Evolutionary conservation across 192 early-diverging fungal species (phyloP).

Genomic region (Backusella circina): DNA sequence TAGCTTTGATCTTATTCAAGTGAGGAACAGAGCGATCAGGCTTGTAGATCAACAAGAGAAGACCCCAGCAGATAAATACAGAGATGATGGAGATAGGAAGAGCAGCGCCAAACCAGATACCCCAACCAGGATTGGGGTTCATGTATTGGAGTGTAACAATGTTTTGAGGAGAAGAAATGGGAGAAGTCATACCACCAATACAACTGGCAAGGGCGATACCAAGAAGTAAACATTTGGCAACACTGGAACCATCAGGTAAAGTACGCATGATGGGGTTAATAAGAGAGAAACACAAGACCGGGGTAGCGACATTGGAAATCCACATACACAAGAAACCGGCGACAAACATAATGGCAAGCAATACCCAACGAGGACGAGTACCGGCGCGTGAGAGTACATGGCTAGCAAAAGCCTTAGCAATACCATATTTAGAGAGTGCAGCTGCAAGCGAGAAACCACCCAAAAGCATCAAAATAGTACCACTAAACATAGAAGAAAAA

Average conservation of each 20-base stretch:
- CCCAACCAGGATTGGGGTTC: conserved; percentile 66
- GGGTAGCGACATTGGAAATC: conserved; percentile 79
- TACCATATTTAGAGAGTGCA: conserved; percentile 71
- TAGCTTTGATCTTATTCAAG: conserved; percentile 41
- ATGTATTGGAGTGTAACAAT: conserved; percentile 73
- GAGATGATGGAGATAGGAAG: conserved; percentile 63
- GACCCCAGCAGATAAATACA: conserved; percentile 61
- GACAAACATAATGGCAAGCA: conserved; percentile 76
- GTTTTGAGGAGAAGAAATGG: conserved; percentile 80
- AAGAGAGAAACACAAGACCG: conserved; percentile 74
- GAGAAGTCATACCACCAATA: conserved; percentile 76
- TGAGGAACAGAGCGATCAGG: conserved; percentile 48
- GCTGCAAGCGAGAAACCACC: conserved; percentile 77
- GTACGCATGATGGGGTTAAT: conserved; percentile 69
- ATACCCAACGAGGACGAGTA: conserved; percentile 60
- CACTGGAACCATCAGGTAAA: conserved; percentile 53
- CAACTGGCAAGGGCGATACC: conserved; percentile 76
- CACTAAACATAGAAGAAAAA: conserved; percentile 72
- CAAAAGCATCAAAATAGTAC: conserved; percentile 76
- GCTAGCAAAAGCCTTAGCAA: conserved; percentile 67
- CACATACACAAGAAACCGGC: conserved; percentile 76
- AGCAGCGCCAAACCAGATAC: conserved; percentile 65
- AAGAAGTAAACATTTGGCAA: conserved; percentile 66
- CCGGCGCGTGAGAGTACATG: conserved; percentile 68
- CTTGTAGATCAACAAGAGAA: conserved; percentile 60